Percentiles rank a stretch among this genome's conserved stretches.
These are phyloP conservation scores for Sphenostylis stenocarpa DNA, from an alignment of 306 rosid species.

Conservation along the genomic window DNA sequence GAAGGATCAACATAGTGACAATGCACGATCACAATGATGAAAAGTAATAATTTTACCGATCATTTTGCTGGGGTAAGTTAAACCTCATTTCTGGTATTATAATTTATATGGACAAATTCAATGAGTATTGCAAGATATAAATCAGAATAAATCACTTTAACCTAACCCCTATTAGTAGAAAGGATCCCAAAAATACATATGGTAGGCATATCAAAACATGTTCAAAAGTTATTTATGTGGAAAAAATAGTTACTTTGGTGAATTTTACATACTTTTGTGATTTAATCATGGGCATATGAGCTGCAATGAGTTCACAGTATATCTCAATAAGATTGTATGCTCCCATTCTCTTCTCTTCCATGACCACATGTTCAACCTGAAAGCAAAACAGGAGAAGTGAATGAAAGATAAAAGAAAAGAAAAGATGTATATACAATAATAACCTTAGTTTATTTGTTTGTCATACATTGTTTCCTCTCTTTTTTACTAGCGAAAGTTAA, in stretches of 20 bases:
- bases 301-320: conserved; percentile 68
- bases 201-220: not conserved
- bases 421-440: too few species aligned
- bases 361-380: conserved; percentile 77
- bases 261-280: conserved; percentile 59
- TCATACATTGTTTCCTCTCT: too few species aligned
- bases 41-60: too few species aligned
- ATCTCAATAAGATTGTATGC: conserved; percentile 70
- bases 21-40: not conserved
- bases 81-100: too few species aligned
- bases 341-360: conserved; percentile 68
- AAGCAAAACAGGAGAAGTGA: not conserved
- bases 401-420: too few species aligned
- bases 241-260: not conserved
- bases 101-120: too few species aligned
- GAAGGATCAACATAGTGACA: not conserved
- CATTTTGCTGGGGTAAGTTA: too few species aligned
- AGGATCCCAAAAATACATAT: not conserved
- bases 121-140: too few species aligned
- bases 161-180: not conserved
- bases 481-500: too few species aligned
- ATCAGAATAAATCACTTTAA: not conserved
- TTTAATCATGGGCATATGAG: conserved; percentile 66
- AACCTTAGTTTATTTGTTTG: too few species aligned
- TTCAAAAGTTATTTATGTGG: not conserved